Percentiles rank a stretch among this genome's conserved stretches.
These are phyloP conservation scores for Prunus salicina DNA, from an alignment of 306 rosid genomes.

Conservation along the genomic window DNA sequence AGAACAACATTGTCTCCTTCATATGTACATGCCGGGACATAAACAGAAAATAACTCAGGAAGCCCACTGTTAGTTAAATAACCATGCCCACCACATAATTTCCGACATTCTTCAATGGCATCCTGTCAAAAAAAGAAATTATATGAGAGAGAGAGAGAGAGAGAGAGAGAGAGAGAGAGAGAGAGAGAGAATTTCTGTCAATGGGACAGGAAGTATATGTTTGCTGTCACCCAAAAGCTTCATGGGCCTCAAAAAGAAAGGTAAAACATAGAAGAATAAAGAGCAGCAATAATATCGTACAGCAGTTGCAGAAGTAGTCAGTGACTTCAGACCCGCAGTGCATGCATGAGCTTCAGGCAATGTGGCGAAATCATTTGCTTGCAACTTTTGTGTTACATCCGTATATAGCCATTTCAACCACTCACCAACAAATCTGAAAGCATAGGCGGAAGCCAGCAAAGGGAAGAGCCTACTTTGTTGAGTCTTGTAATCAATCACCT, in stretches of 20 bases:
- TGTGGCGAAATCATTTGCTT: slow-evolving; percentile 75
- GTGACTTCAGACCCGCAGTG: slow-evolving; percentile 94
- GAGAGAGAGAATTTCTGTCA: background rate
- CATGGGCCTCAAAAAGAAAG: background rate
- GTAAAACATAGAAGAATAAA: background rate
- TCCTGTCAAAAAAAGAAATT: slow-evolving; percentile 41
- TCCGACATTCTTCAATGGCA: slow-evolving; percentile 93
- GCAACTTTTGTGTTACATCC: slow-evolving; percentile 81
- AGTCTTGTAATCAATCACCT: slow-evolving; percentile 98
- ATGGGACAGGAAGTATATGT: background rate
- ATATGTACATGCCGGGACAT: slow-evolving; percentile 91
- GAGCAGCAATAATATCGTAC: slow-evolving; percentile 44
- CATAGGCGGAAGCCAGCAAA: slow-evolving; percentile 96
- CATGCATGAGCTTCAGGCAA: slow-evolving; percentile 99
- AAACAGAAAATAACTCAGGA: slow-evolving; percentile 94
- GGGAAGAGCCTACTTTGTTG: slow-evolving; percentile 96
- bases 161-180: background rate
- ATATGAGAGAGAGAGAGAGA: background rate
- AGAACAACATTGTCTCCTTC: slow-evolving; percentile 95
- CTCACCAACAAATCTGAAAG: slow-evolving; percentile 92
- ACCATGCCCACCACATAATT: slow-evolving; percentile 97
- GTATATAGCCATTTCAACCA: slow-evolving; percentile 90
- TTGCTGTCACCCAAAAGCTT: background rate
- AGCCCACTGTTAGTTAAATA: slow-evolving; percentile 94
- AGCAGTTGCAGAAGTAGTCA: slow-evolving; percentile 91